Evolutionary conservation across 148 eudicot genomes (phyloP).

Genomic region (Chenopodium formosanum): DNA sequence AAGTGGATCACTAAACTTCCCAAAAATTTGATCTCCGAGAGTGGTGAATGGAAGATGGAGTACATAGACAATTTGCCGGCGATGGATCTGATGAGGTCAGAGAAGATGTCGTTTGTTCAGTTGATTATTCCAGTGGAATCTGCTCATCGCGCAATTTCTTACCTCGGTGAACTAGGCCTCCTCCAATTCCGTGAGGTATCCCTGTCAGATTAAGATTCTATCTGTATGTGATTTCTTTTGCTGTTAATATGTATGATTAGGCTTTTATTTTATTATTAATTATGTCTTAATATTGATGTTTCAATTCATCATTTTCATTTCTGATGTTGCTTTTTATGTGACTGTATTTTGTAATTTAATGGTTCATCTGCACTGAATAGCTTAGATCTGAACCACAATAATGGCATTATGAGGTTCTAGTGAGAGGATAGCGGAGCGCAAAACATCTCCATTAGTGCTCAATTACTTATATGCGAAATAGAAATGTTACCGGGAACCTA

Average conservation of each 20-base stretch:
- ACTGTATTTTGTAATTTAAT: no score
- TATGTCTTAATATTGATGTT: not conserved
- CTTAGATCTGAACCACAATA: no score
- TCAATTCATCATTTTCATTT: no score
- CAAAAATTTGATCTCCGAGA: not conserved
- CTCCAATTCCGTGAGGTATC: slow-evolving; percentile 91
- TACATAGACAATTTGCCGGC: slow-evolving; percentile 60
- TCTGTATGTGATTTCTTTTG: no score
- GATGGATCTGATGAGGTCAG: slow-evolving; percentile 99
- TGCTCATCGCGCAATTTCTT: slow-evolving; percentile 90
- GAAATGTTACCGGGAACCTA: not conserved
- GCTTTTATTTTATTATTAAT: slow-evolving; percentile 1
- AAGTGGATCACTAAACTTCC: no score
- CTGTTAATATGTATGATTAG: not conserved
- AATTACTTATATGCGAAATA: not conserved
- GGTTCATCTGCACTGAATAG: no score
- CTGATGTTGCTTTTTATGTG: no score
- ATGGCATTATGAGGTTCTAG: no score
- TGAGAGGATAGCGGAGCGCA: no score
- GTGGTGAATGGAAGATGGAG: slow-evolving; percentile 61
- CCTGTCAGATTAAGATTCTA: not conserved
- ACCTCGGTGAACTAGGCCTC: slow-evolving; percentile 90
- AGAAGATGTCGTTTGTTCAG: slow-evolving; percentile 88
- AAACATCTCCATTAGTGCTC: not conserved
- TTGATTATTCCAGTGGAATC: slow-evolving; percentile 90